Evolutionary conservation across 345 rosid species (phyloP).

Genomic region (Gossypioides kirkii): DNA sequence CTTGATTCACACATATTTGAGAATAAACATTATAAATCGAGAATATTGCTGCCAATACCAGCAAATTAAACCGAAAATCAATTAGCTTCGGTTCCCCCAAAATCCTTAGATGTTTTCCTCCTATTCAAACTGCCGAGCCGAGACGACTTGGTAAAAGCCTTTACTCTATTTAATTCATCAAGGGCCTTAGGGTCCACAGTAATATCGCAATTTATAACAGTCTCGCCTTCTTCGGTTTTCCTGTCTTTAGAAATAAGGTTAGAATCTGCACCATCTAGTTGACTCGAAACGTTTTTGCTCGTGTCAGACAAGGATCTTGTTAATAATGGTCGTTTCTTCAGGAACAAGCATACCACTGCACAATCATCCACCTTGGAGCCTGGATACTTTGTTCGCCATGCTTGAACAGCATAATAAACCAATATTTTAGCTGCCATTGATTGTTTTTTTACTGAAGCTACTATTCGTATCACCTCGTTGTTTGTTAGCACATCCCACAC

Average conservation of each 20-base stretch:
- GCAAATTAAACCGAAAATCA: too few species aligned
- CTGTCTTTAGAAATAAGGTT: not conserved
- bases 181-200: not conserved
- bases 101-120: constrained; percentile 8
- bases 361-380: constrained; percentile 82
- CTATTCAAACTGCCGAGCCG: constrained; percentile 15
- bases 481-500: constrained; percentile 91
- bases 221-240: constrained; percentile 15
- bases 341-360: constrained; percentile 65
- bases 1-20: too few species aligned
- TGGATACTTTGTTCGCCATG: constrained; percentile 77
- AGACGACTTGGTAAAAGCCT: constrained; percentile 20
- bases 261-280: constrained; percentile 27
- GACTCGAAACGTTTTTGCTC: constrained; percentile 25
- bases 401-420: constrained; percentile 49
- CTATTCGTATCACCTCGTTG: constrained; percentile 61
- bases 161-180: constrained; percentile 25
- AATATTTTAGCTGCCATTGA: constrained; percentile 64
- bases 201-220: not conserved
- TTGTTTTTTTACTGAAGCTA: constrained; percentile 58
- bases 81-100: constrained; percentile 15
- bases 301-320: constrained; percentile 30
- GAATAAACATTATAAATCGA: too few species aligned
- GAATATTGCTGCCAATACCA: too few species aligned
- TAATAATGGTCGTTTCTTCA: constrained; percentile 38